Percentiles rank a stretch among this genome's conserved stretches.
phyloP scores from a whole-genome alignment of 345 rosid species.

The Ceriops tagal region DNA sequence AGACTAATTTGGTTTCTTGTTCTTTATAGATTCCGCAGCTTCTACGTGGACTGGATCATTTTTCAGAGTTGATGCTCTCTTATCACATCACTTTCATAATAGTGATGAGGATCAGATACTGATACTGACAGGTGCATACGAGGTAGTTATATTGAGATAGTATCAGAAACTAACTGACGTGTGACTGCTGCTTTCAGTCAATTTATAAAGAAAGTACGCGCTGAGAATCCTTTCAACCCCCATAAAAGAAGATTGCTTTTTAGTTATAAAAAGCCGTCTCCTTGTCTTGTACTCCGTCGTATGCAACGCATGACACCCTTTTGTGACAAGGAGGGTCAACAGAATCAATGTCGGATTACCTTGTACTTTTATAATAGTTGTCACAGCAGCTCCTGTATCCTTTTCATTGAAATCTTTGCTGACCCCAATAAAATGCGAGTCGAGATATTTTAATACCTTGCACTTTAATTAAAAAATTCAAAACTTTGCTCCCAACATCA shows the following conservation, averaged over 20 bases:
- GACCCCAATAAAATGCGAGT: conserved; percentile 20
- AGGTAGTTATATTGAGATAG: conserved; percentile 14
- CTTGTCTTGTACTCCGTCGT: conserved; percentile 31
- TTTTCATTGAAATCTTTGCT: conserved; percentile 24
- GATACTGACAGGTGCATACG: conserved; percentile 27
- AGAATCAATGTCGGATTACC: conserved; percentile 31
- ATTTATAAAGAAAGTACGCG: neutral
- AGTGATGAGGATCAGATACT: conserved; percentile 21
- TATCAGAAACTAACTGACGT: conserved; percentile 23
- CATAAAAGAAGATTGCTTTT: conserved; percentile 8
- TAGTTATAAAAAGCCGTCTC: conserved; percentile 11
- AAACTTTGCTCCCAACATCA: neutral
- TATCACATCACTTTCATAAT: conserved; percentile 34
- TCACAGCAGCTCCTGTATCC: conserved; percentile 17
- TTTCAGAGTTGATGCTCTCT: conserved; percentile 6
- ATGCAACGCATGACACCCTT: neutral
- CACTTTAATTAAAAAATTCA: neutral
- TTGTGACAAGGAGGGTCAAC: conserved; percentile 9
- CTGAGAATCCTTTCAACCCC: conserved; percentile 20
- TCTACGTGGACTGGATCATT: neutral
- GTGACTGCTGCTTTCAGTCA: conserved; percentile 18
- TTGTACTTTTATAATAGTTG: conserved; percentile 24
- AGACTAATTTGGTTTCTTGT: conserved; percentile 24
- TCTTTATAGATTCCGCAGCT: conserved; percentile 19
- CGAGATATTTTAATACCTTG: neutral